Evolutionary conservation across 495 filamentous ascomycete genomes (phyloP).

Genomic region (Thermothielavioides terrestris): DNA sequence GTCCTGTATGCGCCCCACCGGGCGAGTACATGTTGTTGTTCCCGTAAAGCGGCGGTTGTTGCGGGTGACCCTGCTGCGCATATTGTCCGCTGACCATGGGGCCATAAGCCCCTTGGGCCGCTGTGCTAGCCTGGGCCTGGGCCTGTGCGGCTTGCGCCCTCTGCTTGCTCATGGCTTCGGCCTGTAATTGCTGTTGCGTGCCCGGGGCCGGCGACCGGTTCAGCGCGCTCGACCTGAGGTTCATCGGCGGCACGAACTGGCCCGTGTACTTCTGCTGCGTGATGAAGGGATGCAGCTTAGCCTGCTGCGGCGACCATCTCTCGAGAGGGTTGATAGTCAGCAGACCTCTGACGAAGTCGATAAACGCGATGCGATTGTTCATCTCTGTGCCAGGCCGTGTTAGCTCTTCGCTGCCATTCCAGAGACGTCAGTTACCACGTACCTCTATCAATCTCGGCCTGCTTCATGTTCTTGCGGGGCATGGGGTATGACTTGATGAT

Average conservation of each 20-base stretch:
- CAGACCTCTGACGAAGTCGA: conserved; percentile 95
- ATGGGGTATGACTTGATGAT: conserved; percentile 97
- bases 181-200: conserved; percentile 95
- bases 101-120: conserved; percentile 44
- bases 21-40: conserved; percentile 65
- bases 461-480: conserved; percentile 99
- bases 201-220: conserved; percentile 87
- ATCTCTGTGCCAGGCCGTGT: conserved; percentile 61
- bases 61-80: conserved; percentile 31
- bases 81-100: conserved; percentile 31
- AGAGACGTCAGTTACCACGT: conserved; percentile 20
- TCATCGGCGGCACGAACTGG: conserved; percentile 96
- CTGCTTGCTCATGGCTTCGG: conserved; percentile 85
- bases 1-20: conserved; percentile 51
- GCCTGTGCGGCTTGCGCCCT: conserved; percentile 63
- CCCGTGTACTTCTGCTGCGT: conserved; percentile 96
- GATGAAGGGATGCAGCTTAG: conserved; percentile 96
- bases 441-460: conserved; percentile 92
- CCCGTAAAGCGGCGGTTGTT: conserved; percentile 57
- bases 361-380: conserved; percentile 96
- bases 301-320: conserved; percentile 96
- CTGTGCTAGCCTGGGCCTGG: conserved; percentile 49
- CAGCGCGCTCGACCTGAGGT: conserved; percentile 72
- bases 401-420: background rate
- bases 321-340: conserved; percentile 94